These are phyloP conservation scores for Phytophthora boehmeriae DNA, from an alignment of 352 stramenopile genomes.

Conservation along the genomic window DNA sequence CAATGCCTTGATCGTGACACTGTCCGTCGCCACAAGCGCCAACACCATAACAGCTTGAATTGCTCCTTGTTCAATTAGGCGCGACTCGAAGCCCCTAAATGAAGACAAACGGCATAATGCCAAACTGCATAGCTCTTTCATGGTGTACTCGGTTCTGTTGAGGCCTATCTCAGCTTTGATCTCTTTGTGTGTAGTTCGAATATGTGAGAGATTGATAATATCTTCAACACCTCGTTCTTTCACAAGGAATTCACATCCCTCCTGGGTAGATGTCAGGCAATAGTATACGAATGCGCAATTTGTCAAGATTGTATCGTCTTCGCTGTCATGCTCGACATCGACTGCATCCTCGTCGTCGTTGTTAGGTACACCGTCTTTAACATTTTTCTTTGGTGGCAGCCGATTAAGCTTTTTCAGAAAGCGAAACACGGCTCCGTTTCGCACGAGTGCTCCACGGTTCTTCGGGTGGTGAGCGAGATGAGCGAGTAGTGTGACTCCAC, in stretches of 20 bases:
- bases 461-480: conserved; percentile 59
- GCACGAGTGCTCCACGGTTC: conserved; percentile 62
- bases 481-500: conserved; percentile 64
- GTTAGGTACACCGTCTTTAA: neutral
- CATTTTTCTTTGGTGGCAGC: conserved; percentile 20
- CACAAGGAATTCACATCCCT: conserved; percentile 75
- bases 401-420: conserved; percentile 61
- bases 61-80: conserved; percentile 74
- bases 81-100: conserved; percentile 61
- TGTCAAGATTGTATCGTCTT: conserved; percentile 56
- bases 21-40: conserved; percentile 75
- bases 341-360: conserved; percentile 22
- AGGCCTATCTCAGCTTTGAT: conserved; percentile 10
- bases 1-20: conserved; percentile 61
- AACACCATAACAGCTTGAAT: conserved; percentile 76
- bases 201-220: conserved; percentile 68
- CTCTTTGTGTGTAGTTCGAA: conserved; percentile 34
- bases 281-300: conserved; percentile 80
- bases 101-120: conserved; percentile 73
- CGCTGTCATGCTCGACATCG: conserved; percentile 24
- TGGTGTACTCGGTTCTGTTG: conserved; percentile 19
- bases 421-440: conserved; percentile 58
- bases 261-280: conserved; percentile 61
- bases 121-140: conserved; percentile 78
- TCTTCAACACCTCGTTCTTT: conserved; percentile 75